phyloP scores from a whole-genome alignment of 2,329 filamentous ascomycete genomes.

The Alternaria atra region DNA sequence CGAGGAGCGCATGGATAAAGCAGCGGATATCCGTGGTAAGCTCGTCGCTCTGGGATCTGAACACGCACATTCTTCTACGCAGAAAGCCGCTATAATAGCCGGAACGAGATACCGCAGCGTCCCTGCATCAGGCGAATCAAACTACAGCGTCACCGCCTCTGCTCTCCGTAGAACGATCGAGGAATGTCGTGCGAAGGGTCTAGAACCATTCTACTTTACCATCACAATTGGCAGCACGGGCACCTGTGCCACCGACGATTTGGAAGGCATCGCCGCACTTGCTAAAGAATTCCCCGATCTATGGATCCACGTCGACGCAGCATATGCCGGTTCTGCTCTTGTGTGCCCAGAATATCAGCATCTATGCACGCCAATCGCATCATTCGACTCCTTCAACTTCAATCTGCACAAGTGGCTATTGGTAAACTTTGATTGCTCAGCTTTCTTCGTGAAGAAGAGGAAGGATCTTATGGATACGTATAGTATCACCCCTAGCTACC shows the following conservation, averaged over 20 bases:
- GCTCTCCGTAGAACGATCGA: slow-evolving; percentile 70
- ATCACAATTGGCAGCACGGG: slow-evolving; percentile 86
- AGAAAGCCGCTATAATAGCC: slow-evolving; percentile 86
- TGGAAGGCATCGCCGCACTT: slow-evolving; percentile 71
- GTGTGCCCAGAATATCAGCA: slow-evolving; percentile 82
- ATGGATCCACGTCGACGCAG: slow-evolving; percentile 94
- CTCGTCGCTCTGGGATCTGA: slow-evolving; percentile 84
- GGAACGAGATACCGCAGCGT: slow-evolving; percentile 83
- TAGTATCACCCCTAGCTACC: slow-evolving; percentile 80
- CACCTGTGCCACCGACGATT: slow-evolving; percentile 87
- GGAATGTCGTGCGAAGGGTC: slow-evolving; percentile 71
- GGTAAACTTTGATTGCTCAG: slow-evolving; percentile 85
- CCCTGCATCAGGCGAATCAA: slow-evolving; percentile 67
- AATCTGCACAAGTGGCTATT: slow-evolving; percentile 99
- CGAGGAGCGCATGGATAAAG: slow-evolving; percentile 62
- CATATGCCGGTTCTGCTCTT: slow-evolving; percentile 88
- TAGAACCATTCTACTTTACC: slow-evolving; percentile 88
- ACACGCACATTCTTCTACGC: slow-evolving; percentile 82
- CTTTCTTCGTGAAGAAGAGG: slow-evolving; percentile 80
- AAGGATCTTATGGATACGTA: slow-evolving; percentile 81
- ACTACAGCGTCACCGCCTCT: slow-evolving; percentile 74
- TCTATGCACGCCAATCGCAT: slow-evolving; percentile 67
- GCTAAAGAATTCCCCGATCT: slow-evolving; percentile 66
- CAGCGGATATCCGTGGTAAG: slow-evolving; percentile 71
- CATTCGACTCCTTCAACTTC: slow-evolving; percentile 89